Conservation (phyloP, 2,329 filamentous ascomycete species). For the Colletotrichum tropicicola region DNA sequence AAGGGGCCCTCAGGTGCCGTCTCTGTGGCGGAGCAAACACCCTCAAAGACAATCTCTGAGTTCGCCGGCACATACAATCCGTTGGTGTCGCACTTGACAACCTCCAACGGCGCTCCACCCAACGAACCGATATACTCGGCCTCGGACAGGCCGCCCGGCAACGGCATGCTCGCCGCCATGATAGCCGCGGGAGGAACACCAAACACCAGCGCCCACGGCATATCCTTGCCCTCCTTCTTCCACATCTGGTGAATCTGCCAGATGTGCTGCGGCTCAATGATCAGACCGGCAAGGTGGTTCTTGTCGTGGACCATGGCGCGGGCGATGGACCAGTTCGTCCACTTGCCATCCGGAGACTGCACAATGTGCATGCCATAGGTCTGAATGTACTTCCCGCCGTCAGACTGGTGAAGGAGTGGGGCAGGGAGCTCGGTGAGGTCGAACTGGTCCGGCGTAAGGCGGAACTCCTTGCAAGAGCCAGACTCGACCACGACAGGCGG, state of each 20-base stretch:
- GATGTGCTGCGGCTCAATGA: constrained; percentile 56
- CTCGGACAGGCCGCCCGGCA: constrained; percentile 58
- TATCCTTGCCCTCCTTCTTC: constrained; percentile 52
- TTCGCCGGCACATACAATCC: constrained; percentile 57
- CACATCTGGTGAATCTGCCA: constrained; percentile 55
- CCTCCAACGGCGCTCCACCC: constrained; percentile 51
- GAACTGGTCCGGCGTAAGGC: constrained; percentile 46
- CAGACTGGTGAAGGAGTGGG: constrained; percentile 51
- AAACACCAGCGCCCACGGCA: constrained; percentile 56
- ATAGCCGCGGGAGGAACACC: constrained; percentile 59
- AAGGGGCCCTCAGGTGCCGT: constrained; percentile 57
- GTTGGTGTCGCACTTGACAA: constrained; percentile 63
- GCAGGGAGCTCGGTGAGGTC: constrained; percentile 52
- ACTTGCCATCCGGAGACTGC: constrained; percentile 52
- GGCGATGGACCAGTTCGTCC: constrained; percentile 58
- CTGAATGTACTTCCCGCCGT: constrained; percentile 60
- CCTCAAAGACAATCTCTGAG: constrained; percentile 60
- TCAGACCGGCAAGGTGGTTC: constrained; percentile 48
- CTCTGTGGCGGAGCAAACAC: constrained; percentile 53
- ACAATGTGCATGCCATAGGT: constrained; percentile 60
- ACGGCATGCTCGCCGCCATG: constrained; percentile 57
- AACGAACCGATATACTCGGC: constrained; percentile 58
- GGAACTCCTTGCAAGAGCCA: constrained; percentile 54
- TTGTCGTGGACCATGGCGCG: constrained; percentile 56
- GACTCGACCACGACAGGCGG: constrained; percentile 41